phyloP scores from a whole-genome alignment of 371 early-diverging fungal genomes.

The Massospora cicadina region DNA sequence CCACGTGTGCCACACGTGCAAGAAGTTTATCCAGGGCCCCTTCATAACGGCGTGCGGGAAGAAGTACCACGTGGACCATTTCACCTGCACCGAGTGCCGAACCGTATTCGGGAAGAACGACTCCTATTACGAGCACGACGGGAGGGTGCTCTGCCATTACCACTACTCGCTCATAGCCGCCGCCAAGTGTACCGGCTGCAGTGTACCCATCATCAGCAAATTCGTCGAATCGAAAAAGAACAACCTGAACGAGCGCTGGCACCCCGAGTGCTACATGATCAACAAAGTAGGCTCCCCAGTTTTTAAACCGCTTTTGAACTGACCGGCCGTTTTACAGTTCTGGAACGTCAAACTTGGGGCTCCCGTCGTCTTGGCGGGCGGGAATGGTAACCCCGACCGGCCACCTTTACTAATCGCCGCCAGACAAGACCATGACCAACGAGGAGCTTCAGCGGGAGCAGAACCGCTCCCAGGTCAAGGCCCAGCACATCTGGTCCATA shows the following conservation, averaged over 20 bases:
- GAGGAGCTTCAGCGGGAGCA: constrained; percentile 34
- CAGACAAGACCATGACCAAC: constrained; percentile 16
- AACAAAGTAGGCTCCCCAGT: constrained; percentile 39
- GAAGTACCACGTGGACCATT: constrained; percentile 91
- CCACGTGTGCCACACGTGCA: constrained; percentile 78
- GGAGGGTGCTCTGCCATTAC: constrained; percentile 68
- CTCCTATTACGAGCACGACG: constrained; percentile 81
- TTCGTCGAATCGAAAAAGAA: constrained; percentile 76
- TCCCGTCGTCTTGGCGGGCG: constrained; percentile 9
- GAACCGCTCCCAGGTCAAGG: constrained; percentile 60
- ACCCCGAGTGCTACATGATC: constrained; percentile 97
- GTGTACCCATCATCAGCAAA: constrained; percentile 76
- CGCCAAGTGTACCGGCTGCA: constrained; percentile 83
- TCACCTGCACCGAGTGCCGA: constrained; percentile 81
- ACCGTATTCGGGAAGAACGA: constrained; percentile 87
- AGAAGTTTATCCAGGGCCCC: constrained; percentile 69
- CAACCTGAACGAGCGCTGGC: constrained; percentile 71
- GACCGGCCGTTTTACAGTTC: constrained; percentile 39
- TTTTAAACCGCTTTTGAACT: not conserved
- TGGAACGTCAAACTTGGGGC: constrained; percentile 51
- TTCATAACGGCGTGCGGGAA: constrained; percentile 80
- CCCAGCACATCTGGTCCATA: constrained; percentile 78
- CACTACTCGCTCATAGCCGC: constrained; percentile 75
- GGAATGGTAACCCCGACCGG: not conserved
- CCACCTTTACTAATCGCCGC: not conserved